phyloP scores from a whole-genome alignment of 164 flowering plant genomes.

The Vitis labrusca region DNA sequence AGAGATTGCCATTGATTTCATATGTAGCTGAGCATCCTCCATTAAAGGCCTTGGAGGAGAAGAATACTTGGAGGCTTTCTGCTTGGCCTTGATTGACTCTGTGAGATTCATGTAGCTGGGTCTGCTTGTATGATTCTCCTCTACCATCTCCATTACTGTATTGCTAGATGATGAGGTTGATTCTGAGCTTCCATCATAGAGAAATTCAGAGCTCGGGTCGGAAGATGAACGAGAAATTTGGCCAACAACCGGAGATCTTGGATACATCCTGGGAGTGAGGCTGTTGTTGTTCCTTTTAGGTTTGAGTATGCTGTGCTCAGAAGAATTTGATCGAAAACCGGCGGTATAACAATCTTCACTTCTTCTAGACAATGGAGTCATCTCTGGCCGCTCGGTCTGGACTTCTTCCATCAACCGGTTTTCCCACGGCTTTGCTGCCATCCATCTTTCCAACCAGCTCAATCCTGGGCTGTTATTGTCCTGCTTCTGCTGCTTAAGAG shows the following conservation, averaged over 20 bases:
- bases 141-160: slow-evolving; percentile 7
- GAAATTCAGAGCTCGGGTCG: slow-evolving; percentile 33
- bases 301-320: slow-evolving; percentile 24
- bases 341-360: slow-evolving; percentile 15
- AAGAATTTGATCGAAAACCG: slow-evolving; percentile 14
- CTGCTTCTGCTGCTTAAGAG: slow-evolving; percentile 19
- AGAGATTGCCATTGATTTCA: slow-evolving; percentile 24
- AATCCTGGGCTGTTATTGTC: slow-evolving; percentile 27
- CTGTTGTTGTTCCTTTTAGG: slow-evolving; percentile 33
- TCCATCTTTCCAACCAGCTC: slow-evolving; percentile 58
- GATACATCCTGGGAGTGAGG: slow-evolving; percentile 30
- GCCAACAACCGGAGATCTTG: slow-evolving; percentile 20
- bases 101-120: slow-evolving; percentile 63
- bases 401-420: slow-evolving; percentile 35
- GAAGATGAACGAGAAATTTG: slow-evolving; percentile 28
- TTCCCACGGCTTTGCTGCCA: slow-evolving; percentile 59
- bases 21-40: slow-evolving; percentile 18
- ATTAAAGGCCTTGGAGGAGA: slow-evolving; percentile 12
- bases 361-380: slow-evolving; percentile 24
- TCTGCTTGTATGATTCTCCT: slow-evolving; percentile 22
- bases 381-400: slow-evolving; percentile 19
- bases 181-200: slow-evolving; percentile 35
- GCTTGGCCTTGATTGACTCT: slow-evolving; percentile 55
- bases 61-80: slow-evolving; percentile 13
- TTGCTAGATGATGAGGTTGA: slow-evolving; percentile 43